Base-by-base conservation (phyloP, 805 yeast genomes). In the Jamesozyma spencerorum region DNA sequence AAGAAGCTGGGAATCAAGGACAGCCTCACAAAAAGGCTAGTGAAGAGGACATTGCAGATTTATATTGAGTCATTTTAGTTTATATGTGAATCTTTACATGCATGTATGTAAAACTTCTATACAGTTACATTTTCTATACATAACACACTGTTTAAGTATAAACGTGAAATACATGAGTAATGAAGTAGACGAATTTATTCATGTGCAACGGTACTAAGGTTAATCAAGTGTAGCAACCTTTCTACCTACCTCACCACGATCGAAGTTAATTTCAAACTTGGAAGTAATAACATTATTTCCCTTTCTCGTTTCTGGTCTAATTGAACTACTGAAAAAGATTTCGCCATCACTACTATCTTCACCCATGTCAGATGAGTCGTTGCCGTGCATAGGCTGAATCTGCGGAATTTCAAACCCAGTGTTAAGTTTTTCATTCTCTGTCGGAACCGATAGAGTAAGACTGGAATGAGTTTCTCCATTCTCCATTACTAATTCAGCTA, bases 231-330 rank as follows among this genome's bases (percentile, higher is more conserved):
- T 49, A 10, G 47, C 40, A 8, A 66, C 61, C 38, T 63, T 66
- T 46, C 60, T 63, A 3, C 70, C 70, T n/a, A 65, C 67, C 18
- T 50, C 48, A 4, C 65, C 62, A 43, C 70, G 62, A 39, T 65
- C 70, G 40, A 65, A 66, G 45, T 63, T 57, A 15, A 63, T 63
- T 37, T 65, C 68, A 32, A 64, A 65, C 24, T 52, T 54, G 3
- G 58, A 54, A 34, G 51, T 46, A 15, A 51, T 46, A 11, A 55
- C 61, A 34, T 22, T 22, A 10, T 57, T 58, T 31, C 45, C 41
- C 29, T 41, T 54, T 33, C 39, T 45, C 2, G 55, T 41, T 13
- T 40, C 49, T 3, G 53, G 49, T 26, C 47, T 41, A 11, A 12
- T 14, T 7, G 49, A 36, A n/a, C 10, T 13, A 17, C 11, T 26